Evolutionary conservation across 2,329 filamentous ascomycete genomes (phyloP), one percentile per base, ranked within the genome.

Genomic region (Coniochaeta prunicola): DNA sequence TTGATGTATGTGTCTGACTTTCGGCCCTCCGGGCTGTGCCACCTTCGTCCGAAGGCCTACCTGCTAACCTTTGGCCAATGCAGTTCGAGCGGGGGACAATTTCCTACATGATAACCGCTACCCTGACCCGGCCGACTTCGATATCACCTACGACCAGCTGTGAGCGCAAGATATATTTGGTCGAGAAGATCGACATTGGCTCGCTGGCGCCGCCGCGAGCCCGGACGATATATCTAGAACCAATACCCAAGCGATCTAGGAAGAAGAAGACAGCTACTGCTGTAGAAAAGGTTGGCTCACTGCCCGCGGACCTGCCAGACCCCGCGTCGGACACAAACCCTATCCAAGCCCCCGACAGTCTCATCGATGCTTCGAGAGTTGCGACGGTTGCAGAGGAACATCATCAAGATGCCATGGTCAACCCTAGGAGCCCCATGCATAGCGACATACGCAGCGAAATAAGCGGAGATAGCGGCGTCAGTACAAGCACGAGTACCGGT

Each of bases 31-130:
- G 12, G 12, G 19, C 48, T 26, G 17, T 15, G 7, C n/a, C 34
- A 10, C 15, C 58, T 19, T 30, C 19, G 3, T n/a, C 38, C 21
- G 15, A 15, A 21, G 53, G 21, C 17, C 21, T 13, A 4, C 28
- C 36, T 57, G 36, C 58, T 62, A 55, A 60, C 58, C 1, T 17
- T 4, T 17, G 24, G 17, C 5, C 8, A 21, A 30, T 17, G 9
- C 72, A 97, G 92, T 99, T 99, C 72, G 94, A 97, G 74, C 87
- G 93, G 69, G 94, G 94, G 36, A 92, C 91, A 1, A 91, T 99
- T 66, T 88, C 89, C 21, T 99, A 97, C 74, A 86, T 93, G 76
- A 83, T 97, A 66, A 93, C 91, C 6, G 89, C 93, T 33, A 97
- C 92, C 9, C 73, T 97, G 59, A 97, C 93, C 21, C 86, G 92